These are phyloP conservation scores for Simplicillium aogashimaense DNA, from an alignment of 2,329 filamentous ascomycete genomes.

Conservation along the genomic window DNA sequence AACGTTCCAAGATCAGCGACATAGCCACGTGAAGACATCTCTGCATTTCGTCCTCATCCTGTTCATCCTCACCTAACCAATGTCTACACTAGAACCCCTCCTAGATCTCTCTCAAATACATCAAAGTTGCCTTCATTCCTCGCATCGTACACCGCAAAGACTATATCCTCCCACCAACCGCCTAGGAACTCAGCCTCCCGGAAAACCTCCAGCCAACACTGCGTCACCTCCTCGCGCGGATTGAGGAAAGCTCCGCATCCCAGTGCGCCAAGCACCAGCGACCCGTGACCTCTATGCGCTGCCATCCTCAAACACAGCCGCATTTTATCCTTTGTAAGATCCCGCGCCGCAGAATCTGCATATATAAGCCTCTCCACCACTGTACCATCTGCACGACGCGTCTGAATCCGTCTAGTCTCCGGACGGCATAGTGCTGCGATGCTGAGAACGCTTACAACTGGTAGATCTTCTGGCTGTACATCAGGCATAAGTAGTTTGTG, in stretches of 20 bases:
- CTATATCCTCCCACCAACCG: constrained; percentile 53
- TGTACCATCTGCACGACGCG: constrained; percentile 9
- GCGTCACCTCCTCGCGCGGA: constrained; percentile 50
- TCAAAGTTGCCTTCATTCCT: constrained; percentile 38
- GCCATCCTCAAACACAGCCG: constrained; percentile 49
- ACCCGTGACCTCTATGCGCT: constrained; percentile 42
- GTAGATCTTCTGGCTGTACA: constrained; percentile 22
- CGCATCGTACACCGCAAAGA: constrained; percentile 51
- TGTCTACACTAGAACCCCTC: constrained; percentile 13
- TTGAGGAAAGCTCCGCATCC: constrained; percentile 61
- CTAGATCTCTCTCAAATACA: constrained; percentile 34
- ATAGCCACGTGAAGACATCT: too few species aligned
- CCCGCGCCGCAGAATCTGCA: constrained; percentile 29
- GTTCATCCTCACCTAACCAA: too few species aligned
- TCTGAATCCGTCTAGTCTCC: constrained; percentile 9
- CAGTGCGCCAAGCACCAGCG: constrained; percentile 57
- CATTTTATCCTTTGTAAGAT: constrained; percentile 53
- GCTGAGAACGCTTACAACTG: constrained; percentile 49
- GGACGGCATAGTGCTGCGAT: constrained; percentile 45
- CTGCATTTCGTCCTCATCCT: too few species aligned
- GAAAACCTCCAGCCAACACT: constrained; percentile 53
- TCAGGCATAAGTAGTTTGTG: constrained; percentile 33
- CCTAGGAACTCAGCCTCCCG: constrained; percentile 49
- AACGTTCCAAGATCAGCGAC: too few species aligned
- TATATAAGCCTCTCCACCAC: constrained; percentile 25